phyloP scores from a whole-genome alignment of 2,329 filamentous ascomycete genomes.

The Hyphodiscus sp. region DNA sequence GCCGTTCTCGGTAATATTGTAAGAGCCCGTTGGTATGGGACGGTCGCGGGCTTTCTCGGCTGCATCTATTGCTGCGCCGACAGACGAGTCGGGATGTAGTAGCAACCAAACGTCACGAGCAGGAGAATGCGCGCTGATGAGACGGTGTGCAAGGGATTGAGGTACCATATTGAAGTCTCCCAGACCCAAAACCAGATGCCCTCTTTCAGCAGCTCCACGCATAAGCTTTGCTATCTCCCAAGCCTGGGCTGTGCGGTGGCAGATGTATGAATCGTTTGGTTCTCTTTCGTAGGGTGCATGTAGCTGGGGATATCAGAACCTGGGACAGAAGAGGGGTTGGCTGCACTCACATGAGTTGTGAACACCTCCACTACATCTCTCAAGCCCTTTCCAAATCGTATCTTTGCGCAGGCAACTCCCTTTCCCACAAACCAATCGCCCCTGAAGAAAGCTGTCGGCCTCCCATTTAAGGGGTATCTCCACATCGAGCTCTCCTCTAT shows the following conservation, averaged over 20 bases:
- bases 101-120: constrained; percentile 81
- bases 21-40: constrained; percentile 67
- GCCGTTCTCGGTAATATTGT: constrained; percentile 75
- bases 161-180: constrained; percentile 99
- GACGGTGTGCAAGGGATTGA: constrained; percentile 70
- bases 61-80: constrained; percentile 64
- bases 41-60: constrained; percentile 59
- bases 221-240: constrained; percentile 94
- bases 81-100: constrained; percentile 74
- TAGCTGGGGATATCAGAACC: constrained; percentile 43
- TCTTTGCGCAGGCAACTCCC: constrained; percentile 76
- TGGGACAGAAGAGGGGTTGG: not conserved
- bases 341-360: constrained; percentile 67
- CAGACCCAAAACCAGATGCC: constrained; percentile 76
- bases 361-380: constrained; percentile 80
- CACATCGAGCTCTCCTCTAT: constrained; percentile 85
- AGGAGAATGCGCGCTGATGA: constrained; percentile 72
- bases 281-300: constrained; percentile 84
- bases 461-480: constrained; percentile 82
- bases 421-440: constrained; percentile 98
- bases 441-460: constrained; percentile 87
- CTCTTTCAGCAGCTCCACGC: constrained; percentile 70
- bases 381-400: constrained; percentile 59
- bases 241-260: constrained; percentile 84
- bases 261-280: constrained; percentile 77